Evolutionary conservation across 2,329 filamentous ascomycete species (phyloP), one percentile per base, ranked within the genome.

Genomic region (Leptographium flavum): DNA sequence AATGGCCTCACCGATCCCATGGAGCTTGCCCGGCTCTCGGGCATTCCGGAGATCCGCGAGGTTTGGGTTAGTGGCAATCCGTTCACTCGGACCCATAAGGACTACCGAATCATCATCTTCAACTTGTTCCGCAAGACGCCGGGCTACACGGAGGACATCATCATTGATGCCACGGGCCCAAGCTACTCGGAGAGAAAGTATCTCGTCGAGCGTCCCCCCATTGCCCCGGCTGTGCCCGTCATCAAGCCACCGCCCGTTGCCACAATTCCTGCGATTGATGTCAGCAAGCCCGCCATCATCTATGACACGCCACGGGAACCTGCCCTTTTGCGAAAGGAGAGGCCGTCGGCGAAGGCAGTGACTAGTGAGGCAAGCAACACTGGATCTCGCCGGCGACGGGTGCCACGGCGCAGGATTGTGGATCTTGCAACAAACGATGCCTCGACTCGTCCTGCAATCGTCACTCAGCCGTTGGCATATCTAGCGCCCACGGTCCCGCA

Each of bases 51-150:
- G 44, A 83, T 98, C 52, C 80, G 81, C 48, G 90, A 96, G 60
- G 81, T 98, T 28, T 98, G 88, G 73, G 83, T 98, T 15, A 76
- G 83, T 49, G 86, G 87, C 21, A 98, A 98, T 56, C 86, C 88
- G 0, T 95, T 96, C 56, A 84, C 83, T 37, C 86, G 84, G 54
- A 88, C 87, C 1, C 86, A 95, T 58, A 73, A 81, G 48, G 79
- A 83, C 54, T 94, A 94, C 59, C 79, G 92, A 41, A 72, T 94
- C 52, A 84, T 80, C 19, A 93, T 96, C 50, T 95, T 98, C 76
- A 98, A 96, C 56, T 71, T 96, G 3, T 98, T 98, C 70, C 79
- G 92, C 51, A 81, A 78, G 48, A 87, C 86, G 0, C 86, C 90
- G 11, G 92, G 92, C 5, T 94, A 92, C 57, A 83, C 81, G 0